phyloP scores from a whole-genome alignment of 257 asterid genomes.

The Solanum ahanhuiri region DNA sequence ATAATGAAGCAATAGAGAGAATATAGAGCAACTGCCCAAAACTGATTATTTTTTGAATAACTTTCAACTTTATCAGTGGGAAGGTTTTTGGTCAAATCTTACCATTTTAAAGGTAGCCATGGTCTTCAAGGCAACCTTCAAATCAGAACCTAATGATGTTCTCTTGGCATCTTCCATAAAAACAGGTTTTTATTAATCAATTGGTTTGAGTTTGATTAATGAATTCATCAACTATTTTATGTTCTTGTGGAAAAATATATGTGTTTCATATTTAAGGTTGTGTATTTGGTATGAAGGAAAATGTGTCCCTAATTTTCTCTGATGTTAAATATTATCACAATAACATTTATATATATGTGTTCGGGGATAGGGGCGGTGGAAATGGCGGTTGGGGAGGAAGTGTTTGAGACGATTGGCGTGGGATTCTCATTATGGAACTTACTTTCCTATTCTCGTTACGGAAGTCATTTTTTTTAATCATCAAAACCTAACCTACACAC shows the following conservation, averaged over 20 bases:
- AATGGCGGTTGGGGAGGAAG: no score
- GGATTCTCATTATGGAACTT: no score
- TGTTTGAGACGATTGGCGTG: no score
- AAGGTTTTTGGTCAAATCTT: not conserved
- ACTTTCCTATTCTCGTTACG: no score
- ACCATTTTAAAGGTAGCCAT: not conserved
- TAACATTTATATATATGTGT: no score
- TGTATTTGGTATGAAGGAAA: not conserved
- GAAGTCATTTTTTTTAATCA: no score
- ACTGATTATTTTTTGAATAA: accelerated
- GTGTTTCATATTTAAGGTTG: not conserved
- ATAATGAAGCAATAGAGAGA: no score
- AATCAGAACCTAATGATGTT: not conserved
- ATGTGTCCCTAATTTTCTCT: no score
- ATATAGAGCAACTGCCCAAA: not conserved
- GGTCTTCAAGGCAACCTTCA: not conserved
- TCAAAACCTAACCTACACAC: no score
- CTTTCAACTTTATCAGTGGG: not conserved
- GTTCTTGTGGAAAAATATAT: not conserved
- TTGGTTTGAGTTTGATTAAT: not conserved
- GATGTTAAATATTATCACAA: no score
- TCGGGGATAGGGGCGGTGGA: no score
- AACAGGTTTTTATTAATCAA: not conserved
- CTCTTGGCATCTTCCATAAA: not conserved
- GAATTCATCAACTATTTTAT: not conserved